Evolutionary conservation across 1,284 basidiomycete genomes (phyloP).

Genomic region (Grifola frondosa): DNA sequence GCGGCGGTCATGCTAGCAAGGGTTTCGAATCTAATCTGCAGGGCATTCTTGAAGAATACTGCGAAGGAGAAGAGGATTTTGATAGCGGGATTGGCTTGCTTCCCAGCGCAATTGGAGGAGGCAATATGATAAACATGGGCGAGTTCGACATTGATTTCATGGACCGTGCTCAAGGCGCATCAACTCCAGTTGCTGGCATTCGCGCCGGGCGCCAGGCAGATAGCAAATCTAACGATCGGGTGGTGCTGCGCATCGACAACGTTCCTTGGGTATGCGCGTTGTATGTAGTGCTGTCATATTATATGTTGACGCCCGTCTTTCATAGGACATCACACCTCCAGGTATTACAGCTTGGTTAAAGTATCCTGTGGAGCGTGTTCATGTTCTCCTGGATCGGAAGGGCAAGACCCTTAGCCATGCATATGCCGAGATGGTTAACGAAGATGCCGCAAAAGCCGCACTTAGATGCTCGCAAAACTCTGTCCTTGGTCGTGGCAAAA

Average conservation of each 20-base stretch:
- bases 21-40: conserved; percentile 8
- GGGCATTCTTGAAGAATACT: conserved; percentile 18
- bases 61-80: conserved; percentile 16
- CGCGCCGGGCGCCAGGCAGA: conserved; percentile 6
- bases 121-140: conserved; percentile 10
- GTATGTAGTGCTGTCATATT: neutral
- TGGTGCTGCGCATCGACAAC: conserved; percentile 78
- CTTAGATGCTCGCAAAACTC: conserved; percentile 61
- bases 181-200: conserved; percentile 27
- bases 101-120: conserved; percentile 21
- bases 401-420: conserved; percentile 82
- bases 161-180: conserved; percentile 32
- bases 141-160: conserved; percentile 25
- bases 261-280: conserved; percentile 73
- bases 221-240: conserved; percentile 36
- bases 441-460: conserved; percentile 60
- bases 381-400: conserved; percentile 73
- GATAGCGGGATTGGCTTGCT: conserved; percentile 20
- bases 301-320: conserved; percentile 6
- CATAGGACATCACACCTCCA: conserved; percentile 76
- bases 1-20: neutral
- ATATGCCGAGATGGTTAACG: conserved; percentile 66
- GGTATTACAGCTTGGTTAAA: conserved; percentile 67
- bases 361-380: conserved; percentile 63
- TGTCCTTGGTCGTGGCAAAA: conserved; percentile 72